Base-by-base conservation (phyloP, 2,329 filamentous ascomycete genomes). In the Venturia pyrina region DNA sequence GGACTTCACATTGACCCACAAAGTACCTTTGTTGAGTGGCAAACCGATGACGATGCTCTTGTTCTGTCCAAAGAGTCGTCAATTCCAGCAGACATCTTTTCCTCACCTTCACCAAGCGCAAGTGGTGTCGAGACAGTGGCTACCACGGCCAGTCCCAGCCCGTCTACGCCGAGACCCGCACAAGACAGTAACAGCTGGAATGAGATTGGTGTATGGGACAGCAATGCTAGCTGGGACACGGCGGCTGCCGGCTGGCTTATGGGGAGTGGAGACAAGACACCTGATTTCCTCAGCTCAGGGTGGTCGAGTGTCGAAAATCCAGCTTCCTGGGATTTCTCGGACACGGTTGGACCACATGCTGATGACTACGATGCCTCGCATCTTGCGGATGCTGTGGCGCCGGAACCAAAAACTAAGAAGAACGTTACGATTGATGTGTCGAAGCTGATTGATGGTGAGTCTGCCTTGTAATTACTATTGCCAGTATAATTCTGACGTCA, bases 1-100 rank as follows among this genome's bases (percentile, higher is more conserved):
- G 87, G 87, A 5, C 83, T 91, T 40, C 73, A 79, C 59, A 85
- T 92, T 63, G 83, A 88, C 11, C 81, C 83, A 0, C 78, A 80
- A 11, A 80, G 83, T 11, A 86, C 89, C 21, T 86, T 83, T 65
- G 79, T 89, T 1, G 82, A 83, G 61, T 82, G 83, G 10, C 81
- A 88, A 62, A 75, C 89, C 28, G 80, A 83, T 60, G 70, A 64
- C 8, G 59, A 40, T 24, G 67, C 62, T n/a, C 34, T 65, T 24
- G 32, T 57, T 7, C 32, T 63, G 17, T 56, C 63, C 21, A 56
- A 59, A 56, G 64, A 28, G 4, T 53, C 53, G 6, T 46, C 44
- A 28, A 21, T 44, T 19, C 32, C 66, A 67, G 64, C 10, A 43
- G 19, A 66, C 13, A 17, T 59, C 21, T 64, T 64, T 19, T 32